Evolutionary conservation across 1,284 basidiomycete genomes (phyloP).

Genomic region (Xanthoconium separans): DNA sequence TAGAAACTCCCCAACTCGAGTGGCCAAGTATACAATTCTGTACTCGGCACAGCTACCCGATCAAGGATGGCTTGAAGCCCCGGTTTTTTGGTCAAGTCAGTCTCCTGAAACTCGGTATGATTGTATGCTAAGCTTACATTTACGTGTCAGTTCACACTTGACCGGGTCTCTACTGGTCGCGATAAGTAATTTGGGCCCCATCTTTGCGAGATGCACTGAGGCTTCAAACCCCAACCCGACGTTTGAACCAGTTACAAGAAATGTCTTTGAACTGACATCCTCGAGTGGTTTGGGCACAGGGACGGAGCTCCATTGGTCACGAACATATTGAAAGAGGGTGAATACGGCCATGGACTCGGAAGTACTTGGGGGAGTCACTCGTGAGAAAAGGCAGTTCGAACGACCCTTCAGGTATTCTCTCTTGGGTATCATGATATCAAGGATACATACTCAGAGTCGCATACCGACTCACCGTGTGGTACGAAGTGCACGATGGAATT

Average conservation of each 20-base stretch:
- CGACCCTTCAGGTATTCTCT: too few species aligned
- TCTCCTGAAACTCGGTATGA: background rate
- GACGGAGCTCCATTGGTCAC: conserved; percentile 16
- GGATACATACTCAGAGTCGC: too few species aligned
- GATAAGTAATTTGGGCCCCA: conserved; percentile 26
- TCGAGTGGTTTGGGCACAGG: conserved; percentile 13
- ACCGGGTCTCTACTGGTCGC: conserved; percentile 22
- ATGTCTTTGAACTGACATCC: conserved; percentile 23
- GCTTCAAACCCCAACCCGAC: conserved; percentile 35
- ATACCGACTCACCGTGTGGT: too few species aligned
- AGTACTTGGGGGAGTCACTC: too few species aligned
- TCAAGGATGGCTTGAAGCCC: conserved; percentile 15
- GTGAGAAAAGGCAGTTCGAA: too few species aligned
- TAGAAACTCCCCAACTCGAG: conserved; percentile 25
- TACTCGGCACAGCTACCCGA: background rate
- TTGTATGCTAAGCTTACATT: conserved; percentile 13
- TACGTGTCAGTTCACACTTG: conserved; percentile 26
- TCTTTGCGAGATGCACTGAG: conserved; percentile 22
- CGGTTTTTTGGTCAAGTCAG: background rate
- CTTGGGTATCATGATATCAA: too few species aligned
- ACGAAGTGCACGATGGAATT: too few species aligned
- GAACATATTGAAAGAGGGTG: conserved; percentile 12
- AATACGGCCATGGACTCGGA: conserved; percentile 13
- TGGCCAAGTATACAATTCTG: conserved; percentile 15
- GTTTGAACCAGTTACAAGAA: conserved; percentile 32